Conservation (phyloP, 257 asterid genomes). For the Jaltomata sinuosa region DNA sequence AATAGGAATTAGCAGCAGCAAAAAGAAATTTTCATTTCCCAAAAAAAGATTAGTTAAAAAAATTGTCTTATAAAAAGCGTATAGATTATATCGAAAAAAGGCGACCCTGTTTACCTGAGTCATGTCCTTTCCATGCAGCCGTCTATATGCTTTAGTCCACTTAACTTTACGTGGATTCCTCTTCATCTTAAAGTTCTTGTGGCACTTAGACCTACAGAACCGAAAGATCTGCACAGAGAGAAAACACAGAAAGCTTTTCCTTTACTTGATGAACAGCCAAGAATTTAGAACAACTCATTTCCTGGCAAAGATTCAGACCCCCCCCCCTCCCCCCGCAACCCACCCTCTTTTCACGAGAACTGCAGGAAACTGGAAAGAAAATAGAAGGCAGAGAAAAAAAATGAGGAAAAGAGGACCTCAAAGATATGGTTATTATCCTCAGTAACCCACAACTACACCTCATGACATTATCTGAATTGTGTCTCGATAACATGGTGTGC, state of each 20-base stretch:
- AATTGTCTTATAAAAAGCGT: background rate
- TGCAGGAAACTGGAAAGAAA: background rate
- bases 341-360: background rate
- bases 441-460: background rate
- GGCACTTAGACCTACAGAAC: constrained; percentile 86
- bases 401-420: background rate
- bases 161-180: constrained; percentile 88
- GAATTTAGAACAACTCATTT: background rate
- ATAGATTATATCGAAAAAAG: background rate
- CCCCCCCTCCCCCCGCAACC: background rate
- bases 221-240: constrained; percentile 58
- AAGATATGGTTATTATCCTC: too few relatives aligned
- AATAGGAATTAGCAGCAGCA: background rate
- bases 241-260: background rate
- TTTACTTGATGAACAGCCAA: background rate
- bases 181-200: constrained; percentile 94
- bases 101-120: constrained; percentile 49
- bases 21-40: background rate
- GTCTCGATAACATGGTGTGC: background rate
- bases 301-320: background rate
- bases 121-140: constrained; percentile 89
- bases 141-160: constrained; percentile 92
- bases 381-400: background rate
- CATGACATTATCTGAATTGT: background rate
- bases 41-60: background rate